These are phyloP conservation scores for Thalia dealbata DNA, from an alignment of 176 grass and related monocot genomes.

Conservation along the genomic window DNA sequence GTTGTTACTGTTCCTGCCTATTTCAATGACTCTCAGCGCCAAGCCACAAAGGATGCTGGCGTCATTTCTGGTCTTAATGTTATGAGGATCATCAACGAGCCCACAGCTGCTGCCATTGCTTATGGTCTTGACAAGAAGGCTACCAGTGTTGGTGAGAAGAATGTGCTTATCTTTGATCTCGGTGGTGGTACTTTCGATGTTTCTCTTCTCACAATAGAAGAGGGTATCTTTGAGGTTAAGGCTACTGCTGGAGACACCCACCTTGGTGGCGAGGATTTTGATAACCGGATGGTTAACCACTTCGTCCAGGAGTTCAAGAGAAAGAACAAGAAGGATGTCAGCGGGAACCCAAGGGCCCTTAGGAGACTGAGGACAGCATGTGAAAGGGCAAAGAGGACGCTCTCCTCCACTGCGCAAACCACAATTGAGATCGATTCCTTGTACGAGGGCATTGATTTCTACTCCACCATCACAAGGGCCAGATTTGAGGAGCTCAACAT, in stretches of 20 bases:
- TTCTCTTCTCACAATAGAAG: conserved; percentile 14
- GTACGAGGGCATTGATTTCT: conserved; percentile 15
- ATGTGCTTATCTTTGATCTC: conserved; percentile 12
- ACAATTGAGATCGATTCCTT: conserved; percentile 18
- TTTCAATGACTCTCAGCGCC: conserved; percentile 15
- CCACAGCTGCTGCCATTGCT: conserved; percentile 12
- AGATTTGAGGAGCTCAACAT: conserved; percentile 14
- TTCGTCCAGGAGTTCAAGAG: conserved; percentile 16
- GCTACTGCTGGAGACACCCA: conserved; percentile 16
- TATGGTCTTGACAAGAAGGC: conserved; percentile 16
- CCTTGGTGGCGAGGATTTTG: conserved; percentile 16
- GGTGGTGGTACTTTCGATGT: conserved; percentile 18
- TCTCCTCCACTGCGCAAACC: conserved; percentile 10
- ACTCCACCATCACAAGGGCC: conserved; percentile 6
- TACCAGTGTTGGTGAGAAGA: conserved; percentile 11
- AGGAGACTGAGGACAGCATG: conserved; percentile 16
- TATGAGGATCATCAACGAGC: conserved; percentile 16
- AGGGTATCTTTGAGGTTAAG: conserved; percentile 16
- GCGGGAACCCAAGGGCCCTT: conserved; percentile 8
- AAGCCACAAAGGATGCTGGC: conserved; percentile 15
- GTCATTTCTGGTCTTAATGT: conserved; percentile 14
- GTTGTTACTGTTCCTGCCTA: conserved; percentile 16
- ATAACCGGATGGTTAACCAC: conserved; percentile 16
- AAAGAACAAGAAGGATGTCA: conserved; percentile 15
- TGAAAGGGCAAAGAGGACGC: conserved; percentile 14